phyloP scores from a whole-genome alignment of 148 eudicot genomes.

The Camellia japonica region DNA sequence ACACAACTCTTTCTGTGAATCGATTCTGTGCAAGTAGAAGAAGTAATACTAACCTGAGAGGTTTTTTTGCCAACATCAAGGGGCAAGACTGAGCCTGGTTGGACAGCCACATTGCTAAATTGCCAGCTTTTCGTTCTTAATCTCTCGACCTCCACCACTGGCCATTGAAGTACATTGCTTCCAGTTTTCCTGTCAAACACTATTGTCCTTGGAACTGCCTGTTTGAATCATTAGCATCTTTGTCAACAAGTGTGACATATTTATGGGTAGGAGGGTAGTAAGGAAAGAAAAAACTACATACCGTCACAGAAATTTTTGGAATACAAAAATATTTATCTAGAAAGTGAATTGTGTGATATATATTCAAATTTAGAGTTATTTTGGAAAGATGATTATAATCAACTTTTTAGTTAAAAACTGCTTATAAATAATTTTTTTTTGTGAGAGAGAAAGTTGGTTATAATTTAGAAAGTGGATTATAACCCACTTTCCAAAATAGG shows the following conservation, averaged over 20 bases:
- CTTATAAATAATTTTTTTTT: too few relatives aligned
- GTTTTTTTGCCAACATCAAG: conserved; percentile 51
- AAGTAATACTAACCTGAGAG: conserved; percentile 47
- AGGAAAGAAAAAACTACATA: too few relatives aligned
- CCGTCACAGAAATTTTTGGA: too few relatives aligned
- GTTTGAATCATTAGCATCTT: not conserved
- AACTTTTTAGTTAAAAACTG: too few relatives aligned
- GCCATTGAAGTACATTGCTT: conserved; percentile 75
- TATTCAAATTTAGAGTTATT: too few relatives aligned
- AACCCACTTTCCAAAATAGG: too few relatives aligned
- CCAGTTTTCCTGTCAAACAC: conserved; percentile 64
- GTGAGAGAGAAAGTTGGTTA: too few relatives aligned
- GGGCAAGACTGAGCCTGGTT: conserved; percentile 62
- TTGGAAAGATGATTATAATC: too few relatives aligned
- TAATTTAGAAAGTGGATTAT: too few relatives aligned
- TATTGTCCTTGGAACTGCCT: conserved; percentile 81
- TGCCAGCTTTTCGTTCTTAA: conserved; percentile 44
- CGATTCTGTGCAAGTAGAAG: not conserved
- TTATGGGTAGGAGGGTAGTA: not conserved
- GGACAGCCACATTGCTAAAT: conserved; percentile 31
- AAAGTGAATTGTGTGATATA: too few relatives aligned
- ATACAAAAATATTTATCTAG: too few relatives aligned
- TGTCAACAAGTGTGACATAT: not conserved
- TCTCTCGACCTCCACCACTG: conserved; percentile 65
- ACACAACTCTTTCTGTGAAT: too few relatives aligned